These are phyloP conservation scores for Chlamydomonas schloesseri DNA, from an alignment of 139 green algal species.

Conservation along the genomic window DNA sequence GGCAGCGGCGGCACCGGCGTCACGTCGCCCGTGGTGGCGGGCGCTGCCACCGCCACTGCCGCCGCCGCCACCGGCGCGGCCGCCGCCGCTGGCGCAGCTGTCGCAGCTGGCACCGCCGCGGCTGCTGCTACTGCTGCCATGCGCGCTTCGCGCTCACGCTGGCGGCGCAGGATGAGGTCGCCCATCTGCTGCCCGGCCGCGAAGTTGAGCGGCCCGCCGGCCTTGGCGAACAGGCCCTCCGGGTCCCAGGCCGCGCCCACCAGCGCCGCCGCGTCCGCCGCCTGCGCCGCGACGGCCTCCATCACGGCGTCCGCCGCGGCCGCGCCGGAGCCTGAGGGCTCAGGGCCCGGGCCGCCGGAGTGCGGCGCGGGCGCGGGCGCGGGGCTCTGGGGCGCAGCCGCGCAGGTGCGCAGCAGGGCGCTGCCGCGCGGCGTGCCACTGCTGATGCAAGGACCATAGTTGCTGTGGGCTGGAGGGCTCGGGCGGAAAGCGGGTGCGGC, in stretches of 20 bases:
- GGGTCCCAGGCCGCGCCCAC: constrained; percentile 27
- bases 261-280: not conserved
- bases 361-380: too few relatives aligned
- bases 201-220: constrained; percentile 1
- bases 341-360: too few relatives aligned
- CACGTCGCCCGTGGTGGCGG: not conserved
- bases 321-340: too few relatives aligned
- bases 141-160: constrained; percentile 8
- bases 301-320: too few relatives aligned
- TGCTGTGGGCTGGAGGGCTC: too few relatives aligned
- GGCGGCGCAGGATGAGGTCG: constrained; percentile 18
- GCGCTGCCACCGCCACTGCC: not conserved
- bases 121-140: not conserved
- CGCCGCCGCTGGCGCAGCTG: not conserved
- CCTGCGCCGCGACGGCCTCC: not conserved
- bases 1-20: not conserved
- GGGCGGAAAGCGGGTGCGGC: too few relatives aligned
- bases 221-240: constrained; percentile 13
- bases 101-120: not conserved
- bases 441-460: too few relatives aligned
- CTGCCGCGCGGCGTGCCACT: too few relatives aligned
- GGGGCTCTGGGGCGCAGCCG: too few relatives aligned
- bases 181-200: constrained; percentile 7
- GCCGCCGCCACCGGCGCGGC: not conserved
- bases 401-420: too few relatives aligned